phyloP scores from a whole-genome alignment of 1,284 basidiomycete species.

The Sporisorium reilianum region DNA sequence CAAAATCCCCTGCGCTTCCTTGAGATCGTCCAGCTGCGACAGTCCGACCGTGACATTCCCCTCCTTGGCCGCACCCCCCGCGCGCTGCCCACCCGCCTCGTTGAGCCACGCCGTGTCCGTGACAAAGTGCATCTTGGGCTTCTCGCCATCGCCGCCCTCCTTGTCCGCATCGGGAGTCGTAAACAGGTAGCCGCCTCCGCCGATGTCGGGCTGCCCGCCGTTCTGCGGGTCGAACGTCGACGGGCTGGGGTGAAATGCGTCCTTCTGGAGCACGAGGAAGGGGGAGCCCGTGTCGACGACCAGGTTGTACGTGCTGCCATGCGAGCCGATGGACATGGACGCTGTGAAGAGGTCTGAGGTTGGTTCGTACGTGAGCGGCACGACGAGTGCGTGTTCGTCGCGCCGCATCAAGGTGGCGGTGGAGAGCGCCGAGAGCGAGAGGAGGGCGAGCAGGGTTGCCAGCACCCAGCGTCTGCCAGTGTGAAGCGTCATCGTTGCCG shows the following conservation, averaged over 20 bases:
- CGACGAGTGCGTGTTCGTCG: constrained; percentile 17
- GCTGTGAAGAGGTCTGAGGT: constrained; percentile 22
- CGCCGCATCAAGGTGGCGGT: neutral
- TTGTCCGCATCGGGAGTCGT: constrained; percentile 7
- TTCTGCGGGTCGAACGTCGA: constrained; percentile 13
- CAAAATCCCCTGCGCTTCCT: constrained; percentile 25
- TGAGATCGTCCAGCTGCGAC: constrained; percentile 18
- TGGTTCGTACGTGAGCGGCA: constrained; percentile 20
- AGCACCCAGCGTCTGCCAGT: neutral
- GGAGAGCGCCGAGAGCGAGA: neutral
- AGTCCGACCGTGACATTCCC: constrained; percentile 19
- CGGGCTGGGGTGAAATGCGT: neutral
- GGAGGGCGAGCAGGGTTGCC: neutral
- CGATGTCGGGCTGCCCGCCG: constrained; percentile 4
- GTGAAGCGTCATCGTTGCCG: neutral
- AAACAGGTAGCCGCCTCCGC: constrained; percentile 12
- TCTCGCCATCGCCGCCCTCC: neutral
- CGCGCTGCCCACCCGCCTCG: constrained; percentile 9
- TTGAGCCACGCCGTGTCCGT: constrained; percentile 12
- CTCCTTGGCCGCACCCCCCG: constrained; percentile 4
- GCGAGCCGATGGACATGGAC: constrained; percentile 18
- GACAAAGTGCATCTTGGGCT: constrained; percentile 25
- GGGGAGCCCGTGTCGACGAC: constrained; percentile 41
- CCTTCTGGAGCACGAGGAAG: constrained; percentile 22
- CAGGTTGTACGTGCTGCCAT: constrained; percentile 22